Evolutionary conservation across 768 basidiomycete species (phyloP).

Genomic region (Hirschioporus abietinus): DNA sequence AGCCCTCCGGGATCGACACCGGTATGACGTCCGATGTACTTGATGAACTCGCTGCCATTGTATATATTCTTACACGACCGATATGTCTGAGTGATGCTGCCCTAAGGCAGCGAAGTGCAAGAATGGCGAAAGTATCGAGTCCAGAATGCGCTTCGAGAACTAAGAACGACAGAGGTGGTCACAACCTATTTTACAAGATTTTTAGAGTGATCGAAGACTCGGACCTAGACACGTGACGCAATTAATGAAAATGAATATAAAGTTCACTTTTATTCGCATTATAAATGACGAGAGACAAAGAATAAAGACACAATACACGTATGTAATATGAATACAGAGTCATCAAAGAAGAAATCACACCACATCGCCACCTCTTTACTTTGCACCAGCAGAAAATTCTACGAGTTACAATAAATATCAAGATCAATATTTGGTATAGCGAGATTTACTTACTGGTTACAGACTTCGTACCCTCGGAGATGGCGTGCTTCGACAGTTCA

Average conservation of each 20-base stretch:
- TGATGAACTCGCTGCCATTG: neutral
- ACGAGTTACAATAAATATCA: constrained; percentile 15
- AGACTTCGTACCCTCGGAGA: constrained; percentile 77
- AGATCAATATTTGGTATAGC: neutral
- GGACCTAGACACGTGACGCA: neutral
- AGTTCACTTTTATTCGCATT: neutral
- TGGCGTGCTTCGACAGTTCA: constrained; percentile 84
- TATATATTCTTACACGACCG: neutral
- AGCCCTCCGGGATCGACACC: constrained; percentile 61
- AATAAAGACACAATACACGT: neutral
- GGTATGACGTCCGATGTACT: constrained; percentile 7
- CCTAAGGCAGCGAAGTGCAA: neutral
- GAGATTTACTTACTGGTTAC: constrained; percentile 50
- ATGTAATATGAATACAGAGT: neutral
- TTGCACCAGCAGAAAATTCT: constrained; percentile 60
- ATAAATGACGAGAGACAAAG: neutral
- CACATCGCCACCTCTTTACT: constrained; percentile 27
- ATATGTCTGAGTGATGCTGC: neutral
- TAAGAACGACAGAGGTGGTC: neutral
- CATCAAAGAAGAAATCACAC: neutral
- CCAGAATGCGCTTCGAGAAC: neutral
- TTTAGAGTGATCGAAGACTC: neutral
- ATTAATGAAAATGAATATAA: neutral
- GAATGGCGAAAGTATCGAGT: neutral
- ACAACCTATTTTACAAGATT: neutral